Percentiles rank a stretch among this genome's conserved stretches.
Evolutionary conservation across 2,329 filamentous ascomycete genomes (phyloP).

Genomic region (Pseudopyricularia javanii): DNA sequence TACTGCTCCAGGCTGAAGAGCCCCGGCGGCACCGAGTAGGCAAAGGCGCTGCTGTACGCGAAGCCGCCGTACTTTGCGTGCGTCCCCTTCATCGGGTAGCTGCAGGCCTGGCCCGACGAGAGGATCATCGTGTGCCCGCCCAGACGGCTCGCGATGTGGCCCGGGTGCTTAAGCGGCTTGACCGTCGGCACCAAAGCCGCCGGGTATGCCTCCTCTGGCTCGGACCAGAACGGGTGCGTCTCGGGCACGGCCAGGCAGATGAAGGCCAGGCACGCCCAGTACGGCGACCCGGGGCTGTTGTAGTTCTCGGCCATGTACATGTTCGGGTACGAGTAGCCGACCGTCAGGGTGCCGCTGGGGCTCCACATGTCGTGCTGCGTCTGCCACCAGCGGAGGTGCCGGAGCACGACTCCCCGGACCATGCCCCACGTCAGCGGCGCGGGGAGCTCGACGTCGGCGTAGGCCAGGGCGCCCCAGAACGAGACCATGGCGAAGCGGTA

Average conservation of each 20-base stretch:
- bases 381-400: slow-evolving; percentile 71
- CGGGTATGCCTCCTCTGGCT: slow-evolving; percentile 46
- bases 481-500: slow-evolving; percentile 81
- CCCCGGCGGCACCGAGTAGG: slow-evolving; percentile 66
- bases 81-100: slow-evolving; percentile 70
- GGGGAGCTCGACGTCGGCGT: slow-evolving; percentile 62
- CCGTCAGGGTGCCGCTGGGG: slow-evolving; percentile 59
- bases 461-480: slow-evolving; percentile 69
- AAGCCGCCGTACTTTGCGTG: slow-evolving; percentile 75
- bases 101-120: slow-evolving; percentile 67
- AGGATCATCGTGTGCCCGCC: slow-evolving; percentile 69
- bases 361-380: slow-evolving; percentile 65
- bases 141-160: slow-evolving; percentile 35
- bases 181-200: slow-evolving; percentile 42
- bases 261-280: slow-evolving; percentile 72
- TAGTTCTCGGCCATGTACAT: slow-evolving; percentile 78
- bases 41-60: slow-evolving; percentile 65
- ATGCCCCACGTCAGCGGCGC: slow-evolving; percentile 65
- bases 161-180: slow-evolving; percentile 52
- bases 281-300: slow-evolving; percentile 42
- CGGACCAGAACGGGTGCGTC: slow-evolving; percentile 64
- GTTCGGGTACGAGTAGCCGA: slow-evolving; percentile 70
- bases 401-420: slow-evolving; percentile 62
- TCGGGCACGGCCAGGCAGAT: slow-evolving; percentile 59
- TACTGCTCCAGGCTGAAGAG: slow-evolving; percentile 66